These are phyloP conservation scores for Skeletonema costatum DNA, from an alignment of 108 stramenopile species.

Conservation along the genomic window DNA sequence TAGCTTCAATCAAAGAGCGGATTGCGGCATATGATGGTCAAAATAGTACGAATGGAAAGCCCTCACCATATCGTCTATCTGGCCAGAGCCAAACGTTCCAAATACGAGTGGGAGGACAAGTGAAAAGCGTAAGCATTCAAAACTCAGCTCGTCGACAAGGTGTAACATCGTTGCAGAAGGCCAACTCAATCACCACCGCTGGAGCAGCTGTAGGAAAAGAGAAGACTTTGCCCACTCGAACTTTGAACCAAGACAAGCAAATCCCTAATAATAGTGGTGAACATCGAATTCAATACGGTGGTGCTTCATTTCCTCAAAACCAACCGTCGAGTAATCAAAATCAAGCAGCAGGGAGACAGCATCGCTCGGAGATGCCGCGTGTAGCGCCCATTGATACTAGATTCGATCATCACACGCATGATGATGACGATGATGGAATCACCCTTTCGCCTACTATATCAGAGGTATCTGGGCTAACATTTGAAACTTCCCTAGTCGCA, in stretches of 20 bases:
- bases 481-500: constrained; percentile 24
- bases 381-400: constrained; percentile 11
- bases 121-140: neutral
- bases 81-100: constrained; percentile 1
- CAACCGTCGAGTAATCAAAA: neutral
- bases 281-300: neutral
- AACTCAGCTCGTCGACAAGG: neutral
- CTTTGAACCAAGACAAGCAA: neutral
- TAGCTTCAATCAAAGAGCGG: constrained; percentile 28
- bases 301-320: neutral
- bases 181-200: neutral
- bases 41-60: neutral
- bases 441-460: constrained; percentile 46
- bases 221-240: neutral
- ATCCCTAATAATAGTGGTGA: neutral
- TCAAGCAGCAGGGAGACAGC: neutral
- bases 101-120: neutral
- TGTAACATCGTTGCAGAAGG: neutral
- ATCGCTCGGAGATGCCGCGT: neutral
- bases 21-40: constrained; percentile 23
- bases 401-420: constrained; percentile 8
- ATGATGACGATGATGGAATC: constrained; percentile 45
- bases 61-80: neutral
- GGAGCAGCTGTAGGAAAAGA: neutral
- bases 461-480: constrained; percentile 41